Base-by-base conservation (phyloP, 2,329 filamentous ascomycete species). In the Botryotinia globosa region DNA sequence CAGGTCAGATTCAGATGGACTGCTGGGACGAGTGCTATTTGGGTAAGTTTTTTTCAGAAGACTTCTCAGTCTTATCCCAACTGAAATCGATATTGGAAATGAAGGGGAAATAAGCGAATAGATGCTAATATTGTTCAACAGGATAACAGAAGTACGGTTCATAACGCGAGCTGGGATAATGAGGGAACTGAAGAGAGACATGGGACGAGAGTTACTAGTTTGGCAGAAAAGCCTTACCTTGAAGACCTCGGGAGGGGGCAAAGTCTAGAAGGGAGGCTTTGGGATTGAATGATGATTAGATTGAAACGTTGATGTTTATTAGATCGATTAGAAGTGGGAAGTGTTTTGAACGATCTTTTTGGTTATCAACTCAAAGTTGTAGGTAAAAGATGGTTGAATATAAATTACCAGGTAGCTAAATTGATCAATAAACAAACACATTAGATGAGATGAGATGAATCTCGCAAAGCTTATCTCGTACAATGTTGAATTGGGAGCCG, bases 161-260 rank as follows among this genome's bases (percentile, higher is more conserved):
- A 93, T 76, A 92, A 92, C 74, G 91, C 90, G 0, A 90, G 87
- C 77, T 93, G 90, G 90, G 90, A 93, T 76, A 93, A 93, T 77
- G 90, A 87, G 48, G 89, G 89, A 1, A 85, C 83, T 32, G 84
- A 92, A 78, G 89, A 91, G 0, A 84, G 91, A 56, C 91, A 94
- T 79, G 91, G 91, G 3, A 93, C 91, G 0, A 84, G 92, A 42
- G 91, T 94, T 5, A 93, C 91, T 0, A 84, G 89, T 12, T 81
- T 94, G 69, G 91, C 90, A 0, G 92, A 94, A 82, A 90, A 90
- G 83, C 91, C 91, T 0, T 90, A 86, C 77, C 93, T 91, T 76
- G 86, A 91, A 70, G 82, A n/a, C n/a, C n/a, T n/a, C n/a, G n/a
- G n/a, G n/a, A 86, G 0, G 82, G 85, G 16, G 91, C 91, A 1